Evolutionary conservation across 805 yeast species (phyloP).

Genomic region (Saccharomycopsis sp.): DNA sequence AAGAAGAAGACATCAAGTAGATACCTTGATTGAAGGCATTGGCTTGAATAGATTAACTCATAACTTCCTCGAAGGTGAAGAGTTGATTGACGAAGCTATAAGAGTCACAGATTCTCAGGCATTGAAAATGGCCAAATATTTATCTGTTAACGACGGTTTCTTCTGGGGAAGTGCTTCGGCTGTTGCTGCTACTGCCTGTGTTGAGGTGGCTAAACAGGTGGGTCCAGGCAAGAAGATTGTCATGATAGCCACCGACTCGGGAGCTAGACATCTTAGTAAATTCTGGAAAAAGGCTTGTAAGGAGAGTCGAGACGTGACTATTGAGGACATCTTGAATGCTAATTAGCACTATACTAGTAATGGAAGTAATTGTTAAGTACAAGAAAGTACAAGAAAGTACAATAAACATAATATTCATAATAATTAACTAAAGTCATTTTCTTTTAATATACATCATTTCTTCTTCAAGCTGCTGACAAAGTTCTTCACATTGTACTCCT

Average conservation of each 20-base stretch:
- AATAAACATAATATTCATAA: no score
- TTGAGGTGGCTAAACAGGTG: constrained; percentile 41
- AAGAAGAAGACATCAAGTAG: constrained; percentile 92
- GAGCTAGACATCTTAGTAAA: constrained; percentile 82
- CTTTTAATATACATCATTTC: no score
- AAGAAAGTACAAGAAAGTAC: no score
- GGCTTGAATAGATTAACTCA: constrained; percentile 84
- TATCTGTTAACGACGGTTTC: constrained; percentile 79
- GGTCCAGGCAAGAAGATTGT: constrained; percentile 65
- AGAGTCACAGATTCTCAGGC: constrained; percentile 80
- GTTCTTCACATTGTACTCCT: constrained; percentile 89
- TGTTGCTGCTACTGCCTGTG: constrained; percentile 87
- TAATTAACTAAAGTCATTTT: no score
- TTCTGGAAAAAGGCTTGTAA: constrained; percentile 73
- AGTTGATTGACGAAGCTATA: constrained; percentile 67
- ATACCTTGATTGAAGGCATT: constrained; percentile 88
- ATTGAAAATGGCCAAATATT: constrained; percentile 75
- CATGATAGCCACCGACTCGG: constrained; percentile 88
- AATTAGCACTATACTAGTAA: no score
- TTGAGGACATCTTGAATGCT: constrained; percentile 30
- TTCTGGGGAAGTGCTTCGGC: constrained; percentile 94
- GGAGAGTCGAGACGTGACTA: constrained; percentile 28
- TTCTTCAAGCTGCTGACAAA: constrained; percentile 48
- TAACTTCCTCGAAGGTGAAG: constrained; percentile 70
- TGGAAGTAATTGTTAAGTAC: no score